Percentiles rank a stretch among this genome's conserved stretches.
Evolutionary conservation across 805 yeast genomes (phyloP).

Genomic region (Candida nonsorbophila): DNA sequence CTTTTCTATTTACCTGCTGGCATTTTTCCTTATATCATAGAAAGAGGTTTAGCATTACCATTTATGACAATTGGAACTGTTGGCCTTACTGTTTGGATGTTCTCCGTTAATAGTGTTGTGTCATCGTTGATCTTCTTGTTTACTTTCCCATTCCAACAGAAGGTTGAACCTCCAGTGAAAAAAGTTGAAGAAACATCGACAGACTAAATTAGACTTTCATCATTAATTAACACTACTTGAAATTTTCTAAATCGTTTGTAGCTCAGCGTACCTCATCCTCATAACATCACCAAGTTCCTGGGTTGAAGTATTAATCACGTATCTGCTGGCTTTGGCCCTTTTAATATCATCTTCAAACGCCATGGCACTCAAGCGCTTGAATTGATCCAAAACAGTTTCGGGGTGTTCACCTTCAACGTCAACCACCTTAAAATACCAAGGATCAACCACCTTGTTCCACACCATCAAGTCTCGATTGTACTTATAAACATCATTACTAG

Average conservation of each 20-base stretch:
- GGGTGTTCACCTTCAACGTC: background rate
- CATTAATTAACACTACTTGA: too few relatives aligned
- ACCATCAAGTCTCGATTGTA: slow-evolving; percentile 36
- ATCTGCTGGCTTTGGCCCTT: slow-evolving; percentile 7
- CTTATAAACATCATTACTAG: slow-evolving; percentile 29
- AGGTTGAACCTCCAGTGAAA: slow-evolving; percentile 9
- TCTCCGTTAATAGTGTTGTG: slow-evolving; percentile 31
- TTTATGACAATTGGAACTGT: slow-evolving; percentile 58
- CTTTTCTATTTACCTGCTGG: slow-evolving; percentile 57
- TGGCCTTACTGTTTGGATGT: slow-evolving; percentile 56
- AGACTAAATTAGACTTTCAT: background rate
- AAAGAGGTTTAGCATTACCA: slow-evolving; percentile 60
- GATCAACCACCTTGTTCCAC: slow-evolving; percentile 48
- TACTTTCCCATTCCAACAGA: slow-evolving; percentile 14
- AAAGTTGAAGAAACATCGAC: slow-evolving; percentile 7
- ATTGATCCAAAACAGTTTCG: background rate
- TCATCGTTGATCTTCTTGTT: slow-evolving; percentile 13
- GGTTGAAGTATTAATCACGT: slow-evolving; percentile 6
- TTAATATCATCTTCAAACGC: slow-evolving; percentile 11
- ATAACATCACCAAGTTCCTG: slow-evolving; percentile 11
- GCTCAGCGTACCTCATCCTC: slow-evolving; percentile 10
- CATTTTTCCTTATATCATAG: slow-evolving; percentile 49
- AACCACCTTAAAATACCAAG: slow-evolving; percentile 27
- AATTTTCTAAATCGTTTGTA: too few relatives aligned
- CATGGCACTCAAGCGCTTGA: slow-evolving; percentile 5